A percentile compares a stretch with the other conserved stretches of the same genome.
These are phyloP conservation scores for Piedraia hortae DNA, from an alignment of 2,329 filamentous ascomycete genomes.

Conservation along the genomic window DNA sequence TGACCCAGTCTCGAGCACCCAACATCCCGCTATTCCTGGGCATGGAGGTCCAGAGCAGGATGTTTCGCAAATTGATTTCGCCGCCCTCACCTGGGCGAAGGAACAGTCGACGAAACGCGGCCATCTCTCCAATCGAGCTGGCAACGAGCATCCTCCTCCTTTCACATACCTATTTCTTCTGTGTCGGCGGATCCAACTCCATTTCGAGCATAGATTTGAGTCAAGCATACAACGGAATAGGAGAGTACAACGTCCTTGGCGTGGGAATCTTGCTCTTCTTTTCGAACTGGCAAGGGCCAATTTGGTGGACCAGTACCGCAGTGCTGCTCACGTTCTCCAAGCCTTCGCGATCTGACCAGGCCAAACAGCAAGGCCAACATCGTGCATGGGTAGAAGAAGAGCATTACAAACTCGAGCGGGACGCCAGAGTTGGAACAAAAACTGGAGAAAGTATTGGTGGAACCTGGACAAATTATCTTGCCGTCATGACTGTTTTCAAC, in stretches of 20 bases:
- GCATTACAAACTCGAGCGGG: constrained; percentile 7
- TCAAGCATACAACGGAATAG: constrained; percentile 80
- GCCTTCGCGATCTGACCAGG: constrained; percentile 12
- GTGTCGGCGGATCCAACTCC: constrained; percentile 70
- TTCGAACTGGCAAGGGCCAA: constrained; percentile 70
- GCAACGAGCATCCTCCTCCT: constrained; percentile 47
- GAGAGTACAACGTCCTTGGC: constrained; percentile 47
- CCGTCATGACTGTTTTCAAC: constrained; percentile 42
- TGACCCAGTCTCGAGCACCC: constrained; percentile 62
- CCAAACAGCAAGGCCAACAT: constrained; percentile 4
- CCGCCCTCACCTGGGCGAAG: background rate
- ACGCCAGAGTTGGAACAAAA: constrained; percentile 2
- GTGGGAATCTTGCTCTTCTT: constrained; percentile 68
- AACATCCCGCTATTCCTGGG: constrained; percentile 69
- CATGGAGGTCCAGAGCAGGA: constrained; percentile 29
- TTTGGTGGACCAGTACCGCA: constrained; percentile 56
- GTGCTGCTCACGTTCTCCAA: constrained; percentile 17
- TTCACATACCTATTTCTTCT: constrained; percentile 66
- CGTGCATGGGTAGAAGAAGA: constrained; percentile 10
- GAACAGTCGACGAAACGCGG: constrained; percentile 1
- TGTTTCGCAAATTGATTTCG: constrained; percentile 6
- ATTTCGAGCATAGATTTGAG: constrained; percentile 90
- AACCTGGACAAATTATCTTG: constrained; percentile 22
- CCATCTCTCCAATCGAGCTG: constrained; percentile 10
- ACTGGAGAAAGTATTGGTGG: background rate